Evolutionary conservation across 1,284 basidiomycete genomes (phyloP).

Genomic region (Moesziomyces sp.): DNA sequence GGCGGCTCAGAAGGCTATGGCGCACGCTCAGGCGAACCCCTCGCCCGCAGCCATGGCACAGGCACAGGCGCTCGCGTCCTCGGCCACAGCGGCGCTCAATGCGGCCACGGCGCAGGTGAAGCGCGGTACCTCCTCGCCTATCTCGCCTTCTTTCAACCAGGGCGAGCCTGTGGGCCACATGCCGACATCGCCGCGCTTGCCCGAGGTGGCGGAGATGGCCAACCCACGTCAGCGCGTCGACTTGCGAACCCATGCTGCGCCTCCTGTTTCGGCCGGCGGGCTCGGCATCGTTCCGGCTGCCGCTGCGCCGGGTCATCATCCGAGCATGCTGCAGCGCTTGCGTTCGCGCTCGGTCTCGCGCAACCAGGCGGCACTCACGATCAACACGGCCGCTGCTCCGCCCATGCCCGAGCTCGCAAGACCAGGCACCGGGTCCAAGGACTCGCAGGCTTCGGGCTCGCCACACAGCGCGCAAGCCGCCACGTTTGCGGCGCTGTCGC

Average conservation of each 20-base stretch:
- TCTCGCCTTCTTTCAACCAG: conserved; percentile 22
- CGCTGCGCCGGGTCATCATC: conserved; percentile 8
- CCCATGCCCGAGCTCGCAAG: conserved; percentile 37
- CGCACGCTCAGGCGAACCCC: conserved; percentile 37
- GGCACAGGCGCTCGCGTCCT: conserved; percentile 39
- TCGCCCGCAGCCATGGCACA: conserved; percentile 35
- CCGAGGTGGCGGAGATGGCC: conserved; percentile 10
- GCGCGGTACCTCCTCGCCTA: conserved; percentile 20
- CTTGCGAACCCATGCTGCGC: conserved; percentile 14
- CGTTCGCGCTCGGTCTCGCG: conserved; percentile 32
- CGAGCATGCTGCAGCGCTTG: conserved; percentile 28
- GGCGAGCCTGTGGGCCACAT: conserved; percentile 18
- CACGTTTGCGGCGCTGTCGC: conserved; percentile 27
- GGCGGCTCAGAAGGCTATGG: conserved; percentile 45
- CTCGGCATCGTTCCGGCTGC: conserved; percentile 6
- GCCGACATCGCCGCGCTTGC: conserved; percentile 16
- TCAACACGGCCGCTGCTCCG: conserved; percentile 36
- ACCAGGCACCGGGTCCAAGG: conserved; percentile 37
- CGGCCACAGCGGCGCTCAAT: conserved; percentile 40
- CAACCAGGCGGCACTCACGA: conserved; percentile 21
- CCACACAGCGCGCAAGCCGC: conserved; percentile 25
- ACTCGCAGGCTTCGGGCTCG: conserved; percentile 37
- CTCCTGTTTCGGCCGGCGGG: conserved; percentile 10
- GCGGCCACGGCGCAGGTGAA: conserved; percentile 36
- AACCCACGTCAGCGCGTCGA: conserved; percentile 17